Evolutionary conservation across 331 rosid genomes (phyloP), one percentile per base, ranked within the genome.

Genomic region (Telfairia occidentalis): DNA sequence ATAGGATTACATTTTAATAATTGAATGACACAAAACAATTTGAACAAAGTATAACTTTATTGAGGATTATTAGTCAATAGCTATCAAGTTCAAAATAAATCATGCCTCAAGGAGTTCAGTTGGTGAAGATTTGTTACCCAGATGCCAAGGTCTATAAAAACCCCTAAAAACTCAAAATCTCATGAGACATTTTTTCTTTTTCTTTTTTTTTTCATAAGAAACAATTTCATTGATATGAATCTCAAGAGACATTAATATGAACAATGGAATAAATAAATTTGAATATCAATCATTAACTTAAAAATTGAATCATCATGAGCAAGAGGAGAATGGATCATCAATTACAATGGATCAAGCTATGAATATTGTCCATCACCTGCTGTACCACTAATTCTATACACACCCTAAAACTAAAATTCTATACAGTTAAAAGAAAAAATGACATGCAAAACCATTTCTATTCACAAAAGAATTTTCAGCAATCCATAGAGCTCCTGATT

Each of bases 361-460:
- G 35, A 42, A 48, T 0, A 49, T 16, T 46, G 42, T 70, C 26
- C 40, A 70, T 28, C 74, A 26, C 38, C 58, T 70, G 53, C 21
- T 67, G 42, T 70, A 70, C 42, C 40, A 16, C 75, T 70, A 67
- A 67, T 12, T 45, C 75, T 70, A 46, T 70, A 26, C 58, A 70
- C 57, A 70, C 42, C 42, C 75, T 70, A 70, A 70, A 70, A 16
- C 75, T 70, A 70, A 45, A 19, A 71, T 52, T 82, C 63, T 92
- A 82, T 86, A 86, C 95, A 86, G 19, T 80, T 81, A 37, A 52
- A 79, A 76, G 63, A 67, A 2, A 24, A 37, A 75, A 75, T 58
- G 40, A 45, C 59, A 19, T 61, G 49, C 78, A 71, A 49, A 66
- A 76, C 82, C 73, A 76, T 60, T 74, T 58, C 69, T 28, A 79